These are phyloP conservation scores for Boletus sp. DNA, from an alignment of 768 basidiomycete genomes.

Conservation along the genomic window DNA sequence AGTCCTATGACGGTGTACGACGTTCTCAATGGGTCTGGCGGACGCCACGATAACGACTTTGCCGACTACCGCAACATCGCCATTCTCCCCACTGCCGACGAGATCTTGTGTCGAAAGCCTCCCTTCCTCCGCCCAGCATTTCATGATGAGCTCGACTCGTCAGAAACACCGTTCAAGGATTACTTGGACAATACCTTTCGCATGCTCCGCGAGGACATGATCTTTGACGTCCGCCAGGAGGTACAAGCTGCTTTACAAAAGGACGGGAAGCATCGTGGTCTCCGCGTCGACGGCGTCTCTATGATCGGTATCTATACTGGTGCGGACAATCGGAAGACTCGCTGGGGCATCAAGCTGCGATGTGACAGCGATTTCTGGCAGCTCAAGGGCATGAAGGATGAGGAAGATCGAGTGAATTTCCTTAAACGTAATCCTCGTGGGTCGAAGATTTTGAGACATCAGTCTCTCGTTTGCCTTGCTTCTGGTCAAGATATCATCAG, in stretches of 20 bases:
- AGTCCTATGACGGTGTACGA: slow-evolving; percentile 13
- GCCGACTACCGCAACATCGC: slow-evolving; percentile 52
- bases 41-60: slow-evolving; percentile 69
- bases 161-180: slow-evolving; percentile 34
- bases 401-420: slow-evolving; percentile 34
- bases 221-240: slow-evolving; percentile 54
- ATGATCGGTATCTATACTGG: slow-evolving; percentile 37
- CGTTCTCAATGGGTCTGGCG: slow-evolving; percentile 43
- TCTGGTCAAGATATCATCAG: slow-evolving; percentile 46
- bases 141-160: slow-evolving; percentile 6
- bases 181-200: slow-evolving; percentile 66
- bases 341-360: slow-evolving; percentile 41
- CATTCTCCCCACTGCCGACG: slow-evolving; percentile 61
- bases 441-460: slow-evolving; percentile 45
- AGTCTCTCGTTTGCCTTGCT: slow-evolving; percentile 51
- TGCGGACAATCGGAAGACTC: slow-evolving; percentile 18
- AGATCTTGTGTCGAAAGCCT: slow-evolving; percentile 42
- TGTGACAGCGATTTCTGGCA: slow-evolving; percentile 35
- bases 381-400: slow-evolving; percentile 25
- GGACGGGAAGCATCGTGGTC: slow-evolving; percentile 36
- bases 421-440: slow-evolving; percentile 31
- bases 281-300: slow-evolving; percentile 29
- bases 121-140: slow-evolving; percentile 49
- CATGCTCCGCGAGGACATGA: slow-evolving; percentile 60
- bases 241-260: slow-evolving; percentile 38